Conservation (phyloP, 163 green algal genomes). For the Scenedesmus sp. region DNA sequence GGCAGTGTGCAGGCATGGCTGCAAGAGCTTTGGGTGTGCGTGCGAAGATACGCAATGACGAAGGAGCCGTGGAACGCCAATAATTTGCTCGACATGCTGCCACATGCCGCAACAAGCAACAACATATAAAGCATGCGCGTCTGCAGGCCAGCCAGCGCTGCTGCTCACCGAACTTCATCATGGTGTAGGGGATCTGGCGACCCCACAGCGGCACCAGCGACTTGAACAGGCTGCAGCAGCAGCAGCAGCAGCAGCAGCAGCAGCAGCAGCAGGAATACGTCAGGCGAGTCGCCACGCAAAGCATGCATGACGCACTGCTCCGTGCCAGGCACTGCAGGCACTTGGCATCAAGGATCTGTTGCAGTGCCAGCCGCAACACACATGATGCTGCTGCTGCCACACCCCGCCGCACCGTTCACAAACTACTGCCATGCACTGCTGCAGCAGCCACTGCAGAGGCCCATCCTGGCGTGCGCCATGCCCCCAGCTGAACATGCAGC, state of each 20-base stretch:
- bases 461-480: neutral
- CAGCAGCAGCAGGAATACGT: neutral
- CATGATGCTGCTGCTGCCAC: too few species aligned
- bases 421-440: too few species aligned
- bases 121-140: neutral
- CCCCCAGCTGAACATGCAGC: too few species aligned
- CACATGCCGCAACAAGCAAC: neutral
- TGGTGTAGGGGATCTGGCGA: conserved; percentile 99
- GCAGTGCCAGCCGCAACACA: too few species aligned
- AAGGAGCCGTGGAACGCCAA: neutral
- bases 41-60: neutral
- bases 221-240: conserved; percentile 98
- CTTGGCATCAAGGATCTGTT: too few species aligned
- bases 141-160: neutral
- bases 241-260: too few species aligned
- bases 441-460: neutral
- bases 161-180: conserved; percentile 95
- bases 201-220: conserved; percentile 94
- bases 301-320: too few species aligned
- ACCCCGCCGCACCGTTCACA: too few species aligned
- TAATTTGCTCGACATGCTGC: neutral
- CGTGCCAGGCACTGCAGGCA: too few species aligned
- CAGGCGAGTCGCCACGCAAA: too few species aligned
- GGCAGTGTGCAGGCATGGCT: too few species aligned
- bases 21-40: neutral